A percentile compares a stretch with the other conserved stretches of the same genome.
phyloP scores from a whole-genome alignment of 1,139 yeast species.

The Petasospora fabianii region DNA sequence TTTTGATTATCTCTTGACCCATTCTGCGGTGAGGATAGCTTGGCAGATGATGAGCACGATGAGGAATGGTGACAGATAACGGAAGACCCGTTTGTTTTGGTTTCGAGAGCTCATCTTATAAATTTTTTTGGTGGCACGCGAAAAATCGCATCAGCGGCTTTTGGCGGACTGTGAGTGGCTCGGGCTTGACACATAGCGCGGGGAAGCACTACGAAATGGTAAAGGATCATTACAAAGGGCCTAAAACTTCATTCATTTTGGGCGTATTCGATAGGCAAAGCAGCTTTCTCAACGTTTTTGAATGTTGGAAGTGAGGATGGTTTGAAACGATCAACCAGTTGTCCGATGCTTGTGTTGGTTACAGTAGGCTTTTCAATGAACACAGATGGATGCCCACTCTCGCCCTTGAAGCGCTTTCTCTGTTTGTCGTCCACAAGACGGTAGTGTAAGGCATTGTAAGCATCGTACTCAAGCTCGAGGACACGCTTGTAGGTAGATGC shows the following conservation, averaged over 20 bases:
- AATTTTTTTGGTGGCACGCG: constrained; percentile 8
- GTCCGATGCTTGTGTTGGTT: constrained; percentile 41
- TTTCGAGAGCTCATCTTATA: constrained; percentile 18
- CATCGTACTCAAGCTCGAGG: constrained; percentile 26
- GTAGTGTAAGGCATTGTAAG: constrained; percentile 27
- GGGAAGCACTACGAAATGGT: not conserved
- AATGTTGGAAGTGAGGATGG: constrained; percentile 52
- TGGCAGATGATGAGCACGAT: too few relatives aligned
- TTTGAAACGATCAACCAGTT: constrained; percentile 22
- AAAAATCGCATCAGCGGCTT: constrained; percentile 5
- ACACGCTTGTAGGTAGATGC: constrained; percentile 23
- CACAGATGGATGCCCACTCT: constrained; percentile 62
- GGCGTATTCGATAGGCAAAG: constrained; percentile 29
- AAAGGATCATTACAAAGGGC: not conserved
- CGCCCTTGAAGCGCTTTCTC: constrained; percentile 37
- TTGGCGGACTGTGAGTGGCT: constrained; percentile 6
- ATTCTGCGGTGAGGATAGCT: not conserved
- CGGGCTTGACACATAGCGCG: not conserved
- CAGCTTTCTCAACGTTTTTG: constrained; percentile 59
- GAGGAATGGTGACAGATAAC: not conserved
- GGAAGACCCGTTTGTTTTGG: constrained; percentile 4
- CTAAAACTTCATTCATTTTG: constrained; percentile 13
- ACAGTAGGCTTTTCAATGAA: constrained; percentile 53
- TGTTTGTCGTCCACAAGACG: constrained; percentile 22
- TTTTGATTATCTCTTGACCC: constrained; percentile 6